Evolutionary conservation across 2,329 filamentous ascomycete species (phyloP), one percentile per base, ranked within the genome.

Genomic region (Diaporthe longicolla): DNA sequence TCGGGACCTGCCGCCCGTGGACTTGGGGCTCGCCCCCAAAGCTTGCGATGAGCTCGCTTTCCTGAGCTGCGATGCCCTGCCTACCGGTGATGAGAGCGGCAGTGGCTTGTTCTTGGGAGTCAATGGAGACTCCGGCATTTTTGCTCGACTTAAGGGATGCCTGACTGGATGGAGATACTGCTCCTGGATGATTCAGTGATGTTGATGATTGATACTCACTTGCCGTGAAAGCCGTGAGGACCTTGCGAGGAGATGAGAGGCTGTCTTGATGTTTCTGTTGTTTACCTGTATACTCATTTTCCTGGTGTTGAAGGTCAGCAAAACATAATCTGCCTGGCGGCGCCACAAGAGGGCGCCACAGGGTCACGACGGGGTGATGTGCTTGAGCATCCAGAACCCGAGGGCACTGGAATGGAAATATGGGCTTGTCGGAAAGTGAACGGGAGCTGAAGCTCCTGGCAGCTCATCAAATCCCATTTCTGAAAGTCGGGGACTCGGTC

Each of bases 391-490:
- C 26, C 61, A 52, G 19, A 32, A 37, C 43, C 24, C 19, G 40
- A 24, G 35, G 61, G 19, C 58, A 35, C 43, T 48, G 61, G 61
- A 65, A 65, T 65, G 61, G 10, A 40, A 24, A 8, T 6, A 2
- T 24, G 17, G 26, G 26, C 4, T 21, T 63, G 24, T 45, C 2
- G 17, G 37, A 15, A 26, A 9, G 24, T 26, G 37, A 10, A 15
- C 21, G 7, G 26, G 17, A 35, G 26, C n/a, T 19, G 24, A 48
- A 43, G 37, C 24, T 21, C 24, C 19, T 50, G 43, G 8, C 24
- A 24, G 43, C 54, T 61, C 59, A 63, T 45, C 59, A 63, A 63
- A 32, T 15, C 24, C 59, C 59, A 63, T 48, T 63, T 43, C 40
- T 63, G 9, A 5, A n/a, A 4, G 29, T 26, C 17, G 24, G 8